A percentile compares a stretch with the other conserved stretches of the same genome.
phyloP scores from a whole-genome alignment of 768 basidiomycete species.

The Leccinum imitatum region DNA sequence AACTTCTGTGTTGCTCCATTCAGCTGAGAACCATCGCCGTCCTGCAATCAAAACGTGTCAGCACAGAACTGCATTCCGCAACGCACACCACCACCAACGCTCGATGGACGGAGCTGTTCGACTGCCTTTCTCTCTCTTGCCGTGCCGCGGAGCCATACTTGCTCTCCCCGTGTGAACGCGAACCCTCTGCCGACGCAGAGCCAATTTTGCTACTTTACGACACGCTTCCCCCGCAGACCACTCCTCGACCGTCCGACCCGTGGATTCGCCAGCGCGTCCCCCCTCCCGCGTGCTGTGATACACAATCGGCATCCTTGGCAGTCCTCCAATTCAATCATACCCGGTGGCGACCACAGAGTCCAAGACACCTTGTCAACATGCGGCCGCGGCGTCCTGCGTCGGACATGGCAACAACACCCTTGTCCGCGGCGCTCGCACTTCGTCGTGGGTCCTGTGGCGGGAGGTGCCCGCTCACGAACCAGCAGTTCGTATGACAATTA shows the following conservation, averaged over 20 bases:
- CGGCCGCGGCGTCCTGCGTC: slow-evolving; percentile 16
- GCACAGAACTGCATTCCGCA: slow-evolving; percentile 6
- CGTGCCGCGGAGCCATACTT: slow-evolving; percentile 5
- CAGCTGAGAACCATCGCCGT: neutral
- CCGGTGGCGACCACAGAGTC: slow-evolving; percentile 6
- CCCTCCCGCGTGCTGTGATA: neutral
- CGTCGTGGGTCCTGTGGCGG: neutral
- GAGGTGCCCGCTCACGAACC: neutral
- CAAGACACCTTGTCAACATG: slow-evolving; percentile 14
- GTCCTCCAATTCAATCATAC: neutral
- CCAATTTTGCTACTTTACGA: slow-evolving; percentile 9
- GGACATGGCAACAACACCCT: slow-evolving; percentile 4
- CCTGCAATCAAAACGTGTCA: slow-evolving; percentile 21
- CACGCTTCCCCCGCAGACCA: neutral
- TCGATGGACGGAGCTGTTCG: slow-evolving; percentile 1
- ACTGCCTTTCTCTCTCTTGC: slow-evolving; percentile 12
- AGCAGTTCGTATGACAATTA: neutral
- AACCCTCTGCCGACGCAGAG: neutral
- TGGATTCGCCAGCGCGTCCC: slow-evolving; percentile 14
- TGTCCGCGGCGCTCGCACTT: slow-evolving; percentile 17
- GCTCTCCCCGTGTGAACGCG: slow-evolving; percentile 15
- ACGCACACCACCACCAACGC: slow-evolving; percentile 2
- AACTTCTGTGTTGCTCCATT: slow-evolving; percentile 13
- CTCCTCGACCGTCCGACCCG: too few species aligned
- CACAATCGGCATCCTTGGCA: neutral